Evolutionary conservation across 345 rosid species (phyloP).

Genomic region (Hibiscus tridactylites): DNA sequence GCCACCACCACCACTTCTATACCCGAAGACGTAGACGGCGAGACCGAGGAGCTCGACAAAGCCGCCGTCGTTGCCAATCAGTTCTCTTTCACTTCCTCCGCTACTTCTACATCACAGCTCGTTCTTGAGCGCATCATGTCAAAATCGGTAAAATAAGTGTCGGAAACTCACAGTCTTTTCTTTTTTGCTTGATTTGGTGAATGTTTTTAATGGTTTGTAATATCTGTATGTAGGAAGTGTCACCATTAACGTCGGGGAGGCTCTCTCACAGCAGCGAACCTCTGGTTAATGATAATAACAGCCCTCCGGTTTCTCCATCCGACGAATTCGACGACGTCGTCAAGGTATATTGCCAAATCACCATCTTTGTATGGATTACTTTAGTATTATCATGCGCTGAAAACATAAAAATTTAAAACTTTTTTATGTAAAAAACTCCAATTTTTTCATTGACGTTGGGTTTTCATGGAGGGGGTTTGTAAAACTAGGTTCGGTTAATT

Average conservation of each 20-base stretch:
- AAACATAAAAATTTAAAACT: too few relatives aligned
- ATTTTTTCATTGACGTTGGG: too few relatives aligned
- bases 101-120: conserved; percentile 60
- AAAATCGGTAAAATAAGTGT: conserved; percentile 46
- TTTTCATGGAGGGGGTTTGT: too few relatives aligned
- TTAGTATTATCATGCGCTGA: too few relatives aligned
- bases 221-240: conserved; percentile 57
- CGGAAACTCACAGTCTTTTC: neutral
- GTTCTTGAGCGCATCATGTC: conserved; percentile 96
- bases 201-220: neutral
- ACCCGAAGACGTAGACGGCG: conserved; percentile 44
- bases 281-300: conserved; percentile 45
- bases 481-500: too few relatives aligned
- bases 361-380: too few relatives aligned
- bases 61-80: conserved; percentile 23
- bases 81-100: conserved; percentile 62
- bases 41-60: too few relatives aligned
- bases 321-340: conserved; percentile 39
- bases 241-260: conserved; percentile 92
- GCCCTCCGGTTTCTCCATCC: conserved; percentile 78
- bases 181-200: neutral
- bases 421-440: too few relatives aligned
- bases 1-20: conserved; percentile 33
- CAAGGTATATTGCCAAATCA: conserved; percentile 30
- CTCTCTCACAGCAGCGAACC: conserved; percentile 95